Conservation (phyloP, 129 eudicot genomes). For the Lonicera japonica region DNA sequence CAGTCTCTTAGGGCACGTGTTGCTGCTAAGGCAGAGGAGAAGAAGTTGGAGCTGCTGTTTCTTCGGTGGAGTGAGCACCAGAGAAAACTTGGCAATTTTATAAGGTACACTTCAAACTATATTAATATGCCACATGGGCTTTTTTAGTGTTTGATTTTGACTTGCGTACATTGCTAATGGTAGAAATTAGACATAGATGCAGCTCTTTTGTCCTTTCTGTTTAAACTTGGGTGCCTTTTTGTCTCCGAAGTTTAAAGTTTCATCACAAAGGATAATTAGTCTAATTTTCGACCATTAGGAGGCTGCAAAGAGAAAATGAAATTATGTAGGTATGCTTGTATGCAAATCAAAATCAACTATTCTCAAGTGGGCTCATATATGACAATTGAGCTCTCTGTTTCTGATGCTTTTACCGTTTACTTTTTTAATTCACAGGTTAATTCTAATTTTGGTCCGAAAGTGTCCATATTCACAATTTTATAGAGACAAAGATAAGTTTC, state of each 20-base stretch:
- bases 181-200: too few species aligned
- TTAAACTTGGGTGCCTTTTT: too few species aligned
- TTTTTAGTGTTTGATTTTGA: too few species aligned
- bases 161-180: too few species aligned
- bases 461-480: conserved; percentile 98
- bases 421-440: conserved; percentile 63
- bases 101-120: conserved; percentile 46
- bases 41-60: conserved; percentile 91
- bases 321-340: too few species aligned
- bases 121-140: not conserved
- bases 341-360: too few species aligned
- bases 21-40: conserved; percentile 97
- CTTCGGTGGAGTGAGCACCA: conserved; percentile 99
- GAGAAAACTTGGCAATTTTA: conserved; percentile 85
- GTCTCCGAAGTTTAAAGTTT: too few species aligned
- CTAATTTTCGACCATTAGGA: too few species aligned
- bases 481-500: conserved; percentile 99
- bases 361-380: not conserved
- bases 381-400: not conserved
- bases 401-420: conserved; percentile 6
- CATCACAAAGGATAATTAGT: too few species aligned
- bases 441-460: conserved; percentile 97
- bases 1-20: conserved; percentile 91
- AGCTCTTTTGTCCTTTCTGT: too few species aligned
- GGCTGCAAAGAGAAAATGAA: too few species aligned